Percentiles rank a stretch among this genome's conserved stretches.
Conservation (phyloP, 208 protist genomes). For the Porcisia hertigi region DNA sequence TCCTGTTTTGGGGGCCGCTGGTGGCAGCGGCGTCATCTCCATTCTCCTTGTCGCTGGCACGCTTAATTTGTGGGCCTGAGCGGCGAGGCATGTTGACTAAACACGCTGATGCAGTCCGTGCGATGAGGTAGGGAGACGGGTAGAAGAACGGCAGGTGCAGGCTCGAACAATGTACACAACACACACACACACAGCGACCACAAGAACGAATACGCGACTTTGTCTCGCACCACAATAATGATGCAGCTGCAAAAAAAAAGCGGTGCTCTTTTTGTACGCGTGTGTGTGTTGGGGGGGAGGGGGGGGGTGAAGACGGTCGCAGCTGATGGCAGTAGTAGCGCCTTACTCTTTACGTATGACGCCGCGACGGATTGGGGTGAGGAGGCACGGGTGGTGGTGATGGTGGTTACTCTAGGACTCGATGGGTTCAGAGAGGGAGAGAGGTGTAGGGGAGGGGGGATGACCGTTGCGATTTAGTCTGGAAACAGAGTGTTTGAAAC, state of each 20-base stretch:
- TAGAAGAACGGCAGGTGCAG: not conserved
- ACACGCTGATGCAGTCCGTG: not conserved
- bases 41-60: slow-evolving; percentile 20
- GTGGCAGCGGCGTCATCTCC: not conserved
- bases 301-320: not conserved
- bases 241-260: not conserved
- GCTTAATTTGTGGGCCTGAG: slow-evolving; percentile 31
- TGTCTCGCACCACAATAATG: not conserved
- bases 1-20: not conserved
- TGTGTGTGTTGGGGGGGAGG: too few relatives aligned
- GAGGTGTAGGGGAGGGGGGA: not conserved
- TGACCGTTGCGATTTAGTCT: not conserved
- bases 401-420: too few relatives aligned
- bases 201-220: not conserved
- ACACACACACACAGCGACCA: not conserved
- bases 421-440: too few relatives aligned
- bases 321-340: not conserved
- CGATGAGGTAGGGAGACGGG: not conserved
- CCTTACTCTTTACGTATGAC: not conserved
- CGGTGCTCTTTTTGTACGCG: not conserved
- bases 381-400: not conserved
- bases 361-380: not conserved
- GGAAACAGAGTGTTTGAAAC: not conserved
- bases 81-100: slow-evolving; percentile 12
- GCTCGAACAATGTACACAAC: not conserved